phyloP scores from a whole-genome alignment of 768 basidiomycete genomes.

The Boletus sensibilis region DNA sequence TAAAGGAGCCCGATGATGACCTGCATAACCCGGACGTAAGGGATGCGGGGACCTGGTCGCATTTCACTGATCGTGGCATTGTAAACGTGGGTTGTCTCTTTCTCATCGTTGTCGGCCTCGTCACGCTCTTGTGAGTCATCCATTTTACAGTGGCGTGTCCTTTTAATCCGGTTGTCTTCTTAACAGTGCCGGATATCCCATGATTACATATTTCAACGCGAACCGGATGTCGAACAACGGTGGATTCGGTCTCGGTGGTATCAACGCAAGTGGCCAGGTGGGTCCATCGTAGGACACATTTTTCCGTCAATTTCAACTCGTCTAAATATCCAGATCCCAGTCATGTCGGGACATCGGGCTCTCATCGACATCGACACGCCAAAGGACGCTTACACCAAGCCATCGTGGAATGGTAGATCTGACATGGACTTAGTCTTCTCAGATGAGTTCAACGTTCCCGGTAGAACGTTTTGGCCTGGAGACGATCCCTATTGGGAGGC shows the following conservation, averaged over 20 bases:
- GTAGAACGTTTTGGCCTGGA: conserved; percentile 75
- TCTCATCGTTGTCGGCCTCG: conserved; percentile 46
- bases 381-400: conserved; percentile 48
- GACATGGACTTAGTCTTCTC: conserved; percentile 64
- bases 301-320: neutral
- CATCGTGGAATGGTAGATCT: conserved; percentile 59
- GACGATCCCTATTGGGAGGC: conserved; percentile 87
- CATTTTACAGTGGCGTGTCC: neutral
- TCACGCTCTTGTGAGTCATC: conserved; percentile 60
- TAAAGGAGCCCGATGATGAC: conserved; percentile 66
- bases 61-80: conserved; percentile 60
- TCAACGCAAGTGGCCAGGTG: conserved; percentile 73
- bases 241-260: conserved; percentile 65
- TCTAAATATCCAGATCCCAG: conserved; percentile 45
- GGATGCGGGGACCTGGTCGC: conserved; percentile 33
- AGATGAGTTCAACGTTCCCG: conserved; percentile 78
- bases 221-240: conserved; percentile 34
- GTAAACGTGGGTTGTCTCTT: conserved; percentile 71
- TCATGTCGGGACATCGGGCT: conserved; percentile 52
- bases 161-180: neutral
- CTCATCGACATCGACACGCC: conserved; percentile 64
- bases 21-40: conserved; percentile 63
- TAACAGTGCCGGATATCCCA: conserved; percentile 43
- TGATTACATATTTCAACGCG: conserved; percentile 39
- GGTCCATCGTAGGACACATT: conserved; percentile 2